Evolutionary conservation across 202 grass and related monocot species (phyloP).

Genomic region (Elaeis oleifera): DNA sequence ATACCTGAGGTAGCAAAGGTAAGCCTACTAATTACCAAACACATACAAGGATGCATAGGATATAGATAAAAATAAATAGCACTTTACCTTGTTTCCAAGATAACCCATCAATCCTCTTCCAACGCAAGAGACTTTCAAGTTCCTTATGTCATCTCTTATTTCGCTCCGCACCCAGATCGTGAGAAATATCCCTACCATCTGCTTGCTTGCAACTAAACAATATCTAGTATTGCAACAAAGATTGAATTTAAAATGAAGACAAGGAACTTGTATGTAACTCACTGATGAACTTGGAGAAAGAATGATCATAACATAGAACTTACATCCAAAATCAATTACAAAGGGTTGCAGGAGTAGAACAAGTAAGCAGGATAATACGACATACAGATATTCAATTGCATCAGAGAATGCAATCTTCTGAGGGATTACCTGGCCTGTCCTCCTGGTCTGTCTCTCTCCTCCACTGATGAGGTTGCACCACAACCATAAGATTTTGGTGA

Average conservation of each 20-base stretch:
- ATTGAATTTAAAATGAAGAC: too few relatives aligned
- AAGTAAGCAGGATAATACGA: too few relatives aligned
- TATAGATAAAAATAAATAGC: neutral
- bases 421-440: constrained; percentile 52
- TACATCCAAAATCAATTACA: too few relatives aligned
- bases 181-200: constrained; percentile 97
- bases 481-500: constrained; percentile 88
- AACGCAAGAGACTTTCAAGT: constrained; percentile 96
- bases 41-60: neutral
- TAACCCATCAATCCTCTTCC: constrained; percentile 98
- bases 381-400: too few relatives aligned
- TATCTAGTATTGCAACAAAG: constrained; percentile 39
- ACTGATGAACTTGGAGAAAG: constrained; percentile 2
- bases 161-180: constrained; percentile 83
- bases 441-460: constrained; percentile 48
- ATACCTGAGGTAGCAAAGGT: too few relatives aligned
- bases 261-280: neutral
- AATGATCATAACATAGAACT: too few relatives aligned
- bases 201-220: constrained; percentile 88
- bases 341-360: too few relatives aligned
- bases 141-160: constrained; percentile 79
- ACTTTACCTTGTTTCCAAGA: constrained; percentile 85
- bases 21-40: neutral
- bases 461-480: constrained; percentile 41
- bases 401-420: neutral